Evolutionary conservation across 306 rosid genomes (phyloP).

Genomic region (Fragaria iinumae): DNA sequence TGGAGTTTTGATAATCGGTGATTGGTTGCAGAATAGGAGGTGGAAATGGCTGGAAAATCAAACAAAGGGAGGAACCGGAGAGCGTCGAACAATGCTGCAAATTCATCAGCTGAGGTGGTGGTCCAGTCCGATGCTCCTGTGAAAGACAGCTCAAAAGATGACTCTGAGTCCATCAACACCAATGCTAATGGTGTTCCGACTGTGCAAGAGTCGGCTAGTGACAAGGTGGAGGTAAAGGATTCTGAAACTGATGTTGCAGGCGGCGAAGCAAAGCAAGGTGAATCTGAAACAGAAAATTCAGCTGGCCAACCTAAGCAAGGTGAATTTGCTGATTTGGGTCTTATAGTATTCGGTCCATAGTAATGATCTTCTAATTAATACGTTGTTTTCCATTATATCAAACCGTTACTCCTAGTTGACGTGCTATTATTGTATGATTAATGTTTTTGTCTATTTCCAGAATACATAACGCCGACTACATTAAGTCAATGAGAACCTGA

Average conservation of each 20-base stretch:
- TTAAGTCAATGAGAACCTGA: not conserved
- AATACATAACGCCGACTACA: not conserved
- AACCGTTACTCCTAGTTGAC: not conserved
- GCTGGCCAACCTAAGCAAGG: constrained; percentile 76
- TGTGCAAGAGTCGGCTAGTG: constrained; percentile 34
- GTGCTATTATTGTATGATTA: not conserved
- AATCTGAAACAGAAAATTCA: constrained; percentile 40
- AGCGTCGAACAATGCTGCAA: constrained; percentile 38
- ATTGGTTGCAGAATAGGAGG: constrained; percentile 29
- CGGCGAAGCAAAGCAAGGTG: constrained; percentile 33
- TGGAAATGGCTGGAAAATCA: constrained; percentile 86
- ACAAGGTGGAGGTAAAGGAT: constrained; percentile 41
- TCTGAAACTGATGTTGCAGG: constrained; percentile 40
- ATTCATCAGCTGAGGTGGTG: constrained; percentile 27
- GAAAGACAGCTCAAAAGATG: constrained; percentile 25
- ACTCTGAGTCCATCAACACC: constrained; percentile 31
- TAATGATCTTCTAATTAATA: constrained; percentile 8
- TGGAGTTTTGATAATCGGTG: not conserved
- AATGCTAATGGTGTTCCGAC: constrained; percentile 44
- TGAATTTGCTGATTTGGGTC: constrained; percentile 22
- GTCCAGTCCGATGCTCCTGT: constrained; percentile 36
- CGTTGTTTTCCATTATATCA: not conserved
- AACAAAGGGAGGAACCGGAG: constrained; percentile 65
- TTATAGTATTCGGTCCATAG: constrained; percentile 5
- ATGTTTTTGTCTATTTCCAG: not conserved